Evolutionary conservation across 1,284 basidiomycete genomes (phyloP).

Genomic region (Fereydounia khargensis): DNA sequence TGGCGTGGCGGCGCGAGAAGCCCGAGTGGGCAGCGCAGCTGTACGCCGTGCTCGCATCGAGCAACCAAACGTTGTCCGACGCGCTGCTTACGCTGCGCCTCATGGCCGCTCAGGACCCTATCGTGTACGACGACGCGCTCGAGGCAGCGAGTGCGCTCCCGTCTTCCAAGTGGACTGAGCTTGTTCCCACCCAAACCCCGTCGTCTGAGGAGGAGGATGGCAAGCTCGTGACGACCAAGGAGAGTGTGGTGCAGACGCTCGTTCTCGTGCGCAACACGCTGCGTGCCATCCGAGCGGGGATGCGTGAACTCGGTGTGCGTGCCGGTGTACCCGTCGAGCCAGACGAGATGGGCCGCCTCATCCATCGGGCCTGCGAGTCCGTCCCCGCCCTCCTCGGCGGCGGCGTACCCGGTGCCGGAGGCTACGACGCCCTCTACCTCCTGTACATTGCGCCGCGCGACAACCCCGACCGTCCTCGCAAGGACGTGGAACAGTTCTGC

Average conservation of each 20-base stretch:
- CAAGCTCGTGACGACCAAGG: constrained; percentile 9
- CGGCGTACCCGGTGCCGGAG: constrained; percentile 94
- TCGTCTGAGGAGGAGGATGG: constrained; percentile 1
- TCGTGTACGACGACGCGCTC: constrained; percentile 44
- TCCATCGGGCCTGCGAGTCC: constrained; percentile 71
- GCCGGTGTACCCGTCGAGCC: constrained; percentile 89
- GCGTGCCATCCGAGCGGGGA: constrained; percentile 73
- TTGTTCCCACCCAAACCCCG: background rate
- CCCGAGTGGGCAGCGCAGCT: constrained; percentile 53
- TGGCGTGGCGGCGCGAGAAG: constrained; percentile 44
- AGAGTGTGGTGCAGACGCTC: constrained; percentile 19
- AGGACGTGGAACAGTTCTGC: no score
- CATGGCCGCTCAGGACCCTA: constrained; percentile 28
- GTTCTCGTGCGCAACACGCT: constrained; percentile 47
- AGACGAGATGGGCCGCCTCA: constrained; percentile 77
- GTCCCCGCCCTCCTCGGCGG: constrained; percentile 84
- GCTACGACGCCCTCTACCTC: constrained; percentile 94
- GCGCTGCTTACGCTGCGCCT: constrained; percentile 41
- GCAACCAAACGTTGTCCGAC: constrained; percentile 50
- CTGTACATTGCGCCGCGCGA: constrained; percentile 61
- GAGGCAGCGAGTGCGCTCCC: constrained; percentile 45
- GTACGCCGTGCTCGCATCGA: constrained; percentile 44
- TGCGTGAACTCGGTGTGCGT: constrained; percentile 81
- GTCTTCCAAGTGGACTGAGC: constrained; percentile 25
- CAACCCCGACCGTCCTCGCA: no score